Evolutionary conservation across 2,329 filamentous ascomycete species (phyloP).

Genomic region (Knufia fluminis): DNA sequence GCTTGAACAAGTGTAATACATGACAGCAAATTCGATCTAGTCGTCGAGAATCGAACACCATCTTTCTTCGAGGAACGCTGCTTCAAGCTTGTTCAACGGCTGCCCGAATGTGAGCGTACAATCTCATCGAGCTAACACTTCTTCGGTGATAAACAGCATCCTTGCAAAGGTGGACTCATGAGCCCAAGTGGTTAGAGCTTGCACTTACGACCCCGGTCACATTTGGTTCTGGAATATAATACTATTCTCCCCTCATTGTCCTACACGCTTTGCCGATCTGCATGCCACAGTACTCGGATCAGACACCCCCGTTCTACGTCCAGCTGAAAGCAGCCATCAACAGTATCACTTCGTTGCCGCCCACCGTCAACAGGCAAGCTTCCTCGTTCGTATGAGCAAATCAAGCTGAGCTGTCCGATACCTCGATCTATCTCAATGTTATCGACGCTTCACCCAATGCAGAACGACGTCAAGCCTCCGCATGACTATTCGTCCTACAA

Average conservation of each 20-base stretch:
- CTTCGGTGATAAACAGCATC: background rate
- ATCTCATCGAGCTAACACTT: background rate
- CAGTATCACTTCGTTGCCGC: background rate
- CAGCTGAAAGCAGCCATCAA: background rate
- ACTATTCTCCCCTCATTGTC: background rate
- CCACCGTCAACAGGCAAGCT: background rate
- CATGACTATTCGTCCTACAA: conserved; percentile 41
- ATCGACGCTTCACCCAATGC: conserved; percentile 42
- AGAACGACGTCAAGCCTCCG: conserved; percentile 39
- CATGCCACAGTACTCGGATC: background rate
- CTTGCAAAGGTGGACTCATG: conserved; percentile 4
- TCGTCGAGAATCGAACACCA: no score
- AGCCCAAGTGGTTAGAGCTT: conserved; percentile 2
- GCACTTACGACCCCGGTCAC: conserved; percentile 1
- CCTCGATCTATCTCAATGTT: conserved; percentile 33
- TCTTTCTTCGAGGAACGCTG: no score
- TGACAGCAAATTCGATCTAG: background rate
- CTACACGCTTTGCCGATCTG: background rate
- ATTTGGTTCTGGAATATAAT: conserved; percentile 8
- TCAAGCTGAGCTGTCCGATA: background rate
- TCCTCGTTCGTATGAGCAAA: conserved; percentile 4
- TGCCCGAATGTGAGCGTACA: background rate
- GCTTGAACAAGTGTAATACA: background rate
- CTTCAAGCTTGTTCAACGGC: no score
- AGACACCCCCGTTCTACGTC: background rate